These are phyloP conservation scores for Sarcodon sp. DNA, from an alignment of 768 basidiomycete species.

Conservation along the genomic window DNA sequence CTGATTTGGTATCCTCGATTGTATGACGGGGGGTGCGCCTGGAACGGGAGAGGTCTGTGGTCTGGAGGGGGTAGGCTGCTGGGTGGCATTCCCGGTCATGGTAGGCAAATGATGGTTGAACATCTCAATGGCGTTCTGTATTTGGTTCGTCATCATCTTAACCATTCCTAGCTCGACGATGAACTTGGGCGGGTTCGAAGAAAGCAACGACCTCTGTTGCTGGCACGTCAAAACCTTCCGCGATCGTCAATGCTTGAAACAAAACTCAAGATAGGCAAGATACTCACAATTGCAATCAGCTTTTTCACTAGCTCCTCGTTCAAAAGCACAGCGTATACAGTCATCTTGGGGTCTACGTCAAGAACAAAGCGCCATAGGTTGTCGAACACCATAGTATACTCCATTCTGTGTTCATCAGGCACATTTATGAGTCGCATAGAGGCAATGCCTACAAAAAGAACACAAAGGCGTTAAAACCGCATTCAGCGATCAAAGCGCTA, in stretches of 20 bases:
- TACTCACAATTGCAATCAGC: constrained; percentile 40
- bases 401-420: constrained; percentile 38
- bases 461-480: background rate
- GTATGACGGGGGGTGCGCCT: background rate
- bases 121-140: constrained; percentile 9
- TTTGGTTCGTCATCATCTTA: constrained; percentile 29
- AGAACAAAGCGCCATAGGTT: constrained; percentile 27
- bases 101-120: background rate
- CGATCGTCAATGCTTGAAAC: constrained; percentile 1
- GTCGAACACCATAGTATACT: constrained; percentile 39
- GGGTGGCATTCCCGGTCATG: background rate
- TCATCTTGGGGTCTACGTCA: constrained; percentile 40
- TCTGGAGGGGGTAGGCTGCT: background rate
- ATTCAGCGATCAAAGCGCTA: background rate
- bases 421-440: constrained; percentile 25
- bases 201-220: constrained; percentile 23
- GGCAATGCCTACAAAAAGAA: constrained; percentile 18
- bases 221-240: constrained; percentile 14
- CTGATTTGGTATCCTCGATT: background rate
- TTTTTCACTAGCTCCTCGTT: constrained; percentile 34
- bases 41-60: background rate
- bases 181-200: constrained; percentile 15
- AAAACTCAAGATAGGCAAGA: constrained; percentile 4
- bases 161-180: constrained; percentile 24
- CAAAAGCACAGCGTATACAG: constrained; percentile 32